These are phyloP conservation scores for Rhytidiadelphus loreus DNA, from an alignment of 225 moss, liverwort and hornwort genomes.

Conservation along the genomic window DNA sequence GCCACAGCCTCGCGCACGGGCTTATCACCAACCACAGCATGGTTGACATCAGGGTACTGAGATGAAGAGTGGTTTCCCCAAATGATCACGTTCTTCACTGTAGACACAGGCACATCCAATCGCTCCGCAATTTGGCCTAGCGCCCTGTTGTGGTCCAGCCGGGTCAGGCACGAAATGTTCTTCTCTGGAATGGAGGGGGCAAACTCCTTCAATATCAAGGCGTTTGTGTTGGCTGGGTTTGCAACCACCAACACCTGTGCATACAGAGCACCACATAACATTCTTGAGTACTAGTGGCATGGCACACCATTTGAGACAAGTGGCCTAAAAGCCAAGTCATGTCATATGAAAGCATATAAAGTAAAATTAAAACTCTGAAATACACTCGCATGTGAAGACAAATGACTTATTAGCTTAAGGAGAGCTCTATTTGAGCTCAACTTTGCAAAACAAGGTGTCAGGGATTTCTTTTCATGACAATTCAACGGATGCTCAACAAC, in stretches of 20 bases:
- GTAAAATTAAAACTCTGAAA: background rate
- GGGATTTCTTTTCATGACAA: background rate
- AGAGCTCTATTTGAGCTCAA: background rate
- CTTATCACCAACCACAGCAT: conserved; percentile 73
- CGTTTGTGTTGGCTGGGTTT: conserved; percentile 97
- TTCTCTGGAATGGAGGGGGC: conserved; percentile 94
- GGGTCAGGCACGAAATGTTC: conserved; percentile 88
- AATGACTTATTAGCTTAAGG: background rate
- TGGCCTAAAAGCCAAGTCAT: background rate
- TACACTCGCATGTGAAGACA: background rate
- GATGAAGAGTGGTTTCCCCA: conserved; percentile 99
- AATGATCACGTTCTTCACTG: conserved; percentile 89
- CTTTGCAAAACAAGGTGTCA: background rate
- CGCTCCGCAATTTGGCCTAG: conserved; percentile 94
- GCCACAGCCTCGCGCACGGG: conserved; percentile 67
- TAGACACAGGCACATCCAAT: conserved; percentile 66
- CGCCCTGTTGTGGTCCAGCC: conserved; percentile 96
- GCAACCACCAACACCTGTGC: conserved; percentile 91
- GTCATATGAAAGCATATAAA: background rate
- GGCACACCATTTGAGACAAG: background rate
- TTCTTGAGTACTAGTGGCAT: background rate
- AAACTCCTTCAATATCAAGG: conserved; percentile 95
- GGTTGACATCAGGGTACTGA: conserved; percentile 92
- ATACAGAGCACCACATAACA: background rate
- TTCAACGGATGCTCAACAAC: background rate